Evolutionary conservation across 2,329 filamentous ascomycete genomes (phyloP), one percentile per base, ranked within the genome.

Genomic region (Setomelanomma holmii): DNA sequence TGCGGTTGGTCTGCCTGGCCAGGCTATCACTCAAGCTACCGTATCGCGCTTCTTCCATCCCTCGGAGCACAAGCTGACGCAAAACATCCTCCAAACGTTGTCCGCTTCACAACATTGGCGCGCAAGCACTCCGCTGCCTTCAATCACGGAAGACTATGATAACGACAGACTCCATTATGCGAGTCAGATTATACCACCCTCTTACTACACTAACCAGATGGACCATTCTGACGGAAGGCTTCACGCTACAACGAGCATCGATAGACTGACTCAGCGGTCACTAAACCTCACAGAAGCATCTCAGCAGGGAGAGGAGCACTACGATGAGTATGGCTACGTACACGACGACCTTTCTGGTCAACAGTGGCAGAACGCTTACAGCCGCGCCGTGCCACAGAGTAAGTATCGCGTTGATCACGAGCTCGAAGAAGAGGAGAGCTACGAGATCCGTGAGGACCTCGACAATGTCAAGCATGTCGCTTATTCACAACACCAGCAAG

Each of bases 121-220:
- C 20, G 45, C 43, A 38, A 57, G 52, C 12, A 54, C 54, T 4
- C 46, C 60, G n/a, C 45, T 61, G 6, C 60, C 56, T 33, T 56
- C 50, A 5, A 63, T 63, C 11, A 24, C 14, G 11, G 43, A 45
- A 8, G 43, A 45, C 16, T 39, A 45, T 17, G 43, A 20, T 17
- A 39, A 45, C 16, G 34, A 12, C 5, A n/a, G 30, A 8, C 30
- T 45, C 16, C 33, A 19, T 17, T 27, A 24, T 8, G 43, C 34
- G 10, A 45, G 43, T 21, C 43, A 36, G 20, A 10, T 36, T 20
- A 33, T 8, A 11, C 30, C 43, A 19, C 12, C 43, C 10, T 27
- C 21, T 5, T 19, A 39, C 34, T 12, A 45, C 21, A 20, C 33
- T 27, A 17, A 45, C 21, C 27, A 30, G 14, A 14, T 14, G 14